These are phyloP conservation scores for Skeletonema tropicum DNA, from an alignment of 108 stramenopile species.

Conservation along the genomic window DNA sequence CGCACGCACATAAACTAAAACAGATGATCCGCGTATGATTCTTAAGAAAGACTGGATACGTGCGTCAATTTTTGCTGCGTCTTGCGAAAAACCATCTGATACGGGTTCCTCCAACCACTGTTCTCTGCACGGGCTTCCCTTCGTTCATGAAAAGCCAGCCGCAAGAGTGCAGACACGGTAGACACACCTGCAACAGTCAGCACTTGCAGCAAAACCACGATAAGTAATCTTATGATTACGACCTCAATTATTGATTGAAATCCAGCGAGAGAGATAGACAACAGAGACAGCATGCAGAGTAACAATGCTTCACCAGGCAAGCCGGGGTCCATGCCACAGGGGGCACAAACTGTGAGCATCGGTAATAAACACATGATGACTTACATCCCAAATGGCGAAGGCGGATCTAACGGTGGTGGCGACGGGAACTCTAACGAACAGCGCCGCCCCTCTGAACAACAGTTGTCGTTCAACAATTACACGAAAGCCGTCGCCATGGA, in stretches of 20 bases:
- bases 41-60: too few relatives aligned
- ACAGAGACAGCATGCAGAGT: background rate
- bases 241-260: too few relatives aligned
- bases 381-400: slow-evolving; percentile 27
- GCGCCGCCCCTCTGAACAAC: background rate
- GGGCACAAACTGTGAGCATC: slow-evolving; percentile 55
- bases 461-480: background rate
- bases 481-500: background rate
- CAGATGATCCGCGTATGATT: too few relatives aligned
- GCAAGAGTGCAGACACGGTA: too few relatives aligned
- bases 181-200: too few relatives aligned
- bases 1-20: too few relatives aligned
- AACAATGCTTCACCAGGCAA: background rate
- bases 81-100: too few relatives aligned
- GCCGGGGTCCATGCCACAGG: slow-evolving; percentile 2
- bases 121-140: too few relatives aligned
- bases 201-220: too few relatives aligned
- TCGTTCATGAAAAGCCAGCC: too few relatives aligned
- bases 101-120: too few relatives aligned
- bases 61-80: too few relatives aligned
- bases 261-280: background rate
- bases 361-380: slow-evolving; percentile 60
- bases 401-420: slow-evolving; percentile 29
- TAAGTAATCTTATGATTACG: background rate
- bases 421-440: slow-evolving; percentile 5